Evolutionary conservation across 1,284 basidiomycete genomes (phyloP).

Genomic region (Meira miltonrushii): DNA sequence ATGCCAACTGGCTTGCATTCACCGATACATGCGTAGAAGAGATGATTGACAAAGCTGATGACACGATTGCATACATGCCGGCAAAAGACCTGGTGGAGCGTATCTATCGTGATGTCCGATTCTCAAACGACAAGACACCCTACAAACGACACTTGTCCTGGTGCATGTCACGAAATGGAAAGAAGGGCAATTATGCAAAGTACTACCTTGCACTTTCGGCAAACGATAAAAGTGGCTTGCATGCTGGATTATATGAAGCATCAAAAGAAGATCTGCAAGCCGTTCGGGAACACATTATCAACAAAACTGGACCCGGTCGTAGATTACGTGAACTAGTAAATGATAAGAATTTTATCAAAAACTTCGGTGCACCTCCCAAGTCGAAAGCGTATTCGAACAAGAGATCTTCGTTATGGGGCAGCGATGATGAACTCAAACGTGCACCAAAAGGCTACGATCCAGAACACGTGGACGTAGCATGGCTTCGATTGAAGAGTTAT

Average conservation of each 20-base stretch:
- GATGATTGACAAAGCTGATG: slow-evolving; percentile 32
- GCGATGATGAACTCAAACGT: slow-evolving; percentile 70
- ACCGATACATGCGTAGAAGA: slow-evolving; percentile 25
- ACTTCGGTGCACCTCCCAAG: slow-evolving; percentile 45
- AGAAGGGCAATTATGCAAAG: slow-evolving; percentile 55
- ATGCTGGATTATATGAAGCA: slow-evolving; percentile 78
- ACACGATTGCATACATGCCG: slow-evolving; percentile 17
- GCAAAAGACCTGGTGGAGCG: slow-evolving; percentile 11
- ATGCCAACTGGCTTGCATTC: slow-evolving; percentile 6
- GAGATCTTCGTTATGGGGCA: slow-evolving; percentile 71
- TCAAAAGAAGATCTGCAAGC: slow-evolving; percentile 69
- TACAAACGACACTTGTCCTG: slow-evolving; percentile 77
- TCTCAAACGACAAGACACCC: slow-evolving; percentile 86
- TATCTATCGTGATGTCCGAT: slow-evolving; percentile 66
- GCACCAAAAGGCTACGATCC: slow-evolving; percentile 62
- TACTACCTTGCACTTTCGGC: slow-evolving; percentile 61
- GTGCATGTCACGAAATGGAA: slow-evolving; percentile 70
- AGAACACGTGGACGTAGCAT: slow-evolving; percentile 74
- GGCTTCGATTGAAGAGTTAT: slow-evolving; percentile 75
- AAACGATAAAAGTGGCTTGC: slow-evolving; percentile 63
- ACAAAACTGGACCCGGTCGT: slow-evolving; percentile 71
- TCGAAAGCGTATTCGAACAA: slow-evolving; percentile 61
- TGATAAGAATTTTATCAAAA: background rate
- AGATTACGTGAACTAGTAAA: slow-evolving; percentile 56
- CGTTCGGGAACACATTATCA: slow-evolving; percentile 60